Conservation (phyloP, 495 filamentous ascomycete genomes). For the Penicillium steckii region DNA sequence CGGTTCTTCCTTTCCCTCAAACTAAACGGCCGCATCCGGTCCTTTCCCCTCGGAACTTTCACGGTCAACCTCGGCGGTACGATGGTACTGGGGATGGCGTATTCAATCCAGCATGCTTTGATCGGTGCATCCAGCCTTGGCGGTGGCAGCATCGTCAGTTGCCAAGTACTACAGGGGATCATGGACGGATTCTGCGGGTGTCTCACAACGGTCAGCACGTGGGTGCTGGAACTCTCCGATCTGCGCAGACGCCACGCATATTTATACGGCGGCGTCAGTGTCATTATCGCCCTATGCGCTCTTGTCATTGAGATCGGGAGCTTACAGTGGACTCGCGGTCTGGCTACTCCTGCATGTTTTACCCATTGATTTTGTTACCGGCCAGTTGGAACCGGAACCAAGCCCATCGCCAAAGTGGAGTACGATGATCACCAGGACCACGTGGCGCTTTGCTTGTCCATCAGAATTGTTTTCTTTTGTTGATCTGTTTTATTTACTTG, state of each 20-base stretch:
- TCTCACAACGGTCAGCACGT: conserved; percentile 83
- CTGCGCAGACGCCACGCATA: conserved; percentile 63
- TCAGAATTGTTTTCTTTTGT: too few species aligned
- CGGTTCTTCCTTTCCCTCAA: conserved; percentile 52
- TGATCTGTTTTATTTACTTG: too few species aligned
- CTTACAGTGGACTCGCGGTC: conserved; percentile 68
- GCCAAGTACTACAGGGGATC: conserved; percentile 74
- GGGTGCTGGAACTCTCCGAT: conserved; percentile 69
- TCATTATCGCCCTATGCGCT: conserved; percentile 57
- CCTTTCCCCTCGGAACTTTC: conserved; percentile 81
- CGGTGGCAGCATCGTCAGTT: conserved; percentile 30
- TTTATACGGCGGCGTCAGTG: conserved; percentile 64
- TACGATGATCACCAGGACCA: background rate
- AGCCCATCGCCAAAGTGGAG: background rate
- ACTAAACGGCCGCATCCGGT: conserved; percentile 16
- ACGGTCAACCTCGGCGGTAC: conserved; percentile 72
- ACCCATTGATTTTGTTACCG: background rate
- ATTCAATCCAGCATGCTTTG: conserved; percentile 11
- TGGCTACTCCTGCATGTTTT: conserved; percentile 42
- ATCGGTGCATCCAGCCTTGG: background rate
- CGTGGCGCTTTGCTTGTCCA: too few species aligned
- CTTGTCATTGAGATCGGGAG: conserved; percentile 73
- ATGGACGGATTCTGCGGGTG: conserved; percentile 86
- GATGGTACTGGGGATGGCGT: conserved; percentile 49
- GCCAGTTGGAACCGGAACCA: background rate